Evolutionary conservation across 1,139 yeast species (phyloP), one percentile per base, ranked within the genome.

Genomic region (Protomyces arabidopsidicola): DNA sequence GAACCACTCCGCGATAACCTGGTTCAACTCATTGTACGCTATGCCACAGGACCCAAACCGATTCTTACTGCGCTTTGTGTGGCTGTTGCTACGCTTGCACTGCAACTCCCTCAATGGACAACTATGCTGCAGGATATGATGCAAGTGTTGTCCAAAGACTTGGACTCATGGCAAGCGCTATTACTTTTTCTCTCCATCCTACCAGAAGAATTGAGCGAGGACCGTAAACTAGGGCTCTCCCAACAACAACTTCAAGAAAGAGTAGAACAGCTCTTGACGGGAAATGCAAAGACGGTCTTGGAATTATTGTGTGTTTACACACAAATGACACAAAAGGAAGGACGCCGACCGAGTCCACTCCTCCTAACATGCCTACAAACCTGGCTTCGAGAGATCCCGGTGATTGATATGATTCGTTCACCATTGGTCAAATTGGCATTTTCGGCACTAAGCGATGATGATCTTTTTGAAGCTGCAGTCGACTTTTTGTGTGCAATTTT

Each of bases 161-260:
- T 75, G 67, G 72, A 75, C 60, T 71, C 76, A 65, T 67, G 68
- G 18, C 67, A 70, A 12, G 69, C 71, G 22, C 72, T 88, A 58
- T 78, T 95, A 67, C 96, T 89, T 71, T 90, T 91, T 71, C 80
- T 95, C 67, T 86, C 85, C 72, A 86, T 93, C 59, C 77, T 95
- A 65, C 98, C 99, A 0, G 98, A 95, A 73, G 98, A 95, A 74
- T 81, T 93, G 59, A 77, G 85, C 59, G 95, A 88, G 69, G 84
- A 85, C 53, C 87, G 87, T 69, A 85, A 86, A 66, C 83, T 95
- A 0, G 86, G 93, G 38, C 77, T 91, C 66, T 84, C 91, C 2
- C 96, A 88, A 72, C 93, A 86, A 50, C 96, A 91, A 72, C 88
- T 88, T 71, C 81, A 82, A 66, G 70, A 74, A 2, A 82, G 97